Evolutionary conservation across 345 rosid species (phyloP), one percentile per base, ranked within the genome.

Genomic region (Moricandia moricandioides): DNA sequence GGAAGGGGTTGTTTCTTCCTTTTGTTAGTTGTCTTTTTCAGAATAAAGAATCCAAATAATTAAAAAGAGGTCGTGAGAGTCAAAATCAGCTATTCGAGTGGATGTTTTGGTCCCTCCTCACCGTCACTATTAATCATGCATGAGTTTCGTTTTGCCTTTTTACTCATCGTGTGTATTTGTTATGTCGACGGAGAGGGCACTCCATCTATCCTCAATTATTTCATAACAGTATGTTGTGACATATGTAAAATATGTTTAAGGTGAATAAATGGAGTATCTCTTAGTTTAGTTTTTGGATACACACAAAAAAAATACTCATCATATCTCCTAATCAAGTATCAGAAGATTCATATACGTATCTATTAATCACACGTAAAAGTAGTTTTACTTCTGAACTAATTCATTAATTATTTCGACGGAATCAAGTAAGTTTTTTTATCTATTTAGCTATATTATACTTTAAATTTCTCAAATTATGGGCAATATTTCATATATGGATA

Each of bases 91-190:
- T 27, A 8, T 12, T 67, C 69, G 31, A 75, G 63, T 60, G 62
- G 79, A 60, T 16, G 55, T 35, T 26, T 60, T 51, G n/a, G 73
- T 37, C 62, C 62, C 69, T 45, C 16, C 52, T 54, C 31, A 51
- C 62, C 30, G 69, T 35, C 62, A 34, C 30, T 35, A 51, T 35
- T 60, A 30, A 43, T 37, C 45, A 34, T 67, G 26, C 9, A 60
- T 26, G 43, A 40, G 30, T 7, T 59, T 65, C 26, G 14, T 40
- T 39, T 64, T 72, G 11, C 63, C 43, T 39, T 54, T 65, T 75
- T 67, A 34, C 62, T 69, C 74, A 69, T 75, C 63, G 17, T 68
- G 27, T 57, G 55, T 52, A 30, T 29, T 52, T 75, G 47, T 6
- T 61, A 8, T 52, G 63, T 45, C 57, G 57, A 68, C 11, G 16